Base-by-base conservation (phyloP, 1,284 basidiomycete genomes). In the Leccinum subrobustum region DNA sequence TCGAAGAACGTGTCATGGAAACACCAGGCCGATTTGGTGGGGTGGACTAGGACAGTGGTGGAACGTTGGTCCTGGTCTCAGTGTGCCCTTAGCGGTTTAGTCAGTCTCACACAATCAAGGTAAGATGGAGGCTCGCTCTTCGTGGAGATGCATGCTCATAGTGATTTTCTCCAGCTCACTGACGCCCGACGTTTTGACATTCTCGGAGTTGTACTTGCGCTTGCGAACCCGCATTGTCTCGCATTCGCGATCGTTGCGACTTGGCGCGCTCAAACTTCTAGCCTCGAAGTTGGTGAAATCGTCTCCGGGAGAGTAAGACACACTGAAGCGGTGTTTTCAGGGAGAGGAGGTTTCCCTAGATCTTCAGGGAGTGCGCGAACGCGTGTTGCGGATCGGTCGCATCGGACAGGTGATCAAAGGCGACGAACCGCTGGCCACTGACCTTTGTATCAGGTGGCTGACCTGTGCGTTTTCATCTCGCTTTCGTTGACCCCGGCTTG, bases 281-380 rank as follows among this genome's bases (percentile, higher is more conserved):
- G 72, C 77, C n/a, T 75, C 72, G 5, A 75, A 76, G 4, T 65
- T 83, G 6, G 73, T 87, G 3, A 65, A 76, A 20, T 68, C 75
- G 0, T 68, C 77, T 3, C 66, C 76, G 2, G 78, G 77, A 27
- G 79, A 85, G 20, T 78, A 82, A 27, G 85, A 88, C 33, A 79
- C 89, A 1, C 73, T 92, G 59, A 81, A 83, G 62, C 81, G 83
- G 20, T 89, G 89, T 69, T 70, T 92, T 5, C 83, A 87, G 56
- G 87, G 88, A 1, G 93, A 96, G 70, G 83, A 89, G 60, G 84
- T 91, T 0, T 77, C 88, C 1, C 75, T 95, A 51, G 88, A 92
- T 55, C 79, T 92, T 2, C 86, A 89, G 63, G 91, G 93, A 35
- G 88, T 90, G 0, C 83, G 95, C 25, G 95, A 97, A 67, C 85